phyloP scores from a whole-genome alignment of 2,329 filamentous ascomycete species.

The Scortechinia acanthostroma region DNA sequence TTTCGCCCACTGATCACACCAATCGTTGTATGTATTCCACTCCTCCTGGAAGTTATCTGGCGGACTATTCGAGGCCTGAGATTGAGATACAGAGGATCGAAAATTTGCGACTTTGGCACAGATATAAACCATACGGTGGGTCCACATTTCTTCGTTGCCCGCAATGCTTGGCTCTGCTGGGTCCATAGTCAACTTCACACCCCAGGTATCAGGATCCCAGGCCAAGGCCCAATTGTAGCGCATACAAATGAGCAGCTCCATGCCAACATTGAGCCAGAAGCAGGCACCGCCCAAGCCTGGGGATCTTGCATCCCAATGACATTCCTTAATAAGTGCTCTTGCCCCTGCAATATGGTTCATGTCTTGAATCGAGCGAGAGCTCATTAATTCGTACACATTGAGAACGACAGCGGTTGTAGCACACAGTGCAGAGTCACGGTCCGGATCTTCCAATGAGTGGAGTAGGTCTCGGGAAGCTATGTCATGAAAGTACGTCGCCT shows the following conservation, averaged over 20 bases:
- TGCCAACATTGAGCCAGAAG: constrained; percentile 62
- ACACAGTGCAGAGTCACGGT: constrained; percentile 59
- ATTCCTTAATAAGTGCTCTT: constrained; percentile 62
- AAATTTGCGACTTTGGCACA: constrained; percentile 62
- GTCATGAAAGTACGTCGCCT: constrained; percentile 47
- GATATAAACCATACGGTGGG: constrained; percentile 58
- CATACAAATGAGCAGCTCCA: constrained; percentile 58
- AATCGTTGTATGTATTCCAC: constrained; percentile 48
- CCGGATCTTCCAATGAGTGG: constrained; percentile 50
- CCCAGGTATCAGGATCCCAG: constrained; percentile 64
- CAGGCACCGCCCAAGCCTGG: constrained; percentile 56
- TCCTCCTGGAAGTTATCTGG: constrained; percentile 26
- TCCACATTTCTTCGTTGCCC: constrained; percentile 57
- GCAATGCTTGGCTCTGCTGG: constrained; percentile 31
- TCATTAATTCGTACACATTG: constrained; percentile 52
- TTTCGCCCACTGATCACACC: constrained; percentile 54
- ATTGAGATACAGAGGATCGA: constrained; percentile 35
- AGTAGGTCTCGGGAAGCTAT: constrained; percentile 51
- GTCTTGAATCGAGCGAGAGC: constrained; percentile 29
- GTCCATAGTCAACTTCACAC: constrained; percentile 54
- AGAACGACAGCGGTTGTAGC: constrained; percentile 60
- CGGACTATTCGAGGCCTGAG: too few relatives aligned
- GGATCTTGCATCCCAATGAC: constrained; percentile 56
- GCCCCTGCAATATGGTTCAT: constrained; percentile 64
- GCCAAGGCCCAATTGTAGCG: constrained; percentile 61